Conservation (phyloP, 148 eudicot genomes). For the Amaranthus palmeri region DNA sequence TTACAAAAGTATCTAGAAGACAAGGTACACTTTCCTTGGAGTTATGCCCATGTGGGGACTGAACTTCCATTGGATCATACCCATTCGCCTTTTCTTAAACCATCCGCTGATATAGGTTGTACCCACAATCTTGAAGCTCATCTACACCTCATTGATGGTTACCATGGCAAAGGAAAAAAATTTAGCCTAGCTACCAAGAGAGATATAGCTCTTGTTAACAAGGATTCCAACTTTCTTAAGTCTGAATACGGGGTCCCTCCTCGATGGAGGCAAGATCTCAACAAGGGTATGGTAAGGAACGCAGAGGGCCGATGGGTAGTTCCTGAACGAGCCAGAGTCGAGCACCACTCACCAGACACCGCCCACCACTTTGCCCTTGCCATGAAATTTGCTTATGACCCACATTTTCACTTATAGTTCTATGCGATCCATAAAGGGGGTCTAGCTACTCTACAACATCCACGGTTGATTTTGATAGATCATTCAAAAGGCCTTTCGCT, state of each 20-base stretch:
- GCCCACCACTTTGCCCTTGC: conserved; percentile 68
- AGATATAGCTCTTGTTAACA: conserved; percentile 81
- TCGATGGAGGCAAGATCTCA: conserved; percentile 67
- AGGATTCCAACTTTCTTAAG: conserved; percentile 55
- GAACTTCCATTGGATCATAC: conserved; percentile 33
- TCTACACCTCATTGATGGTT: conserved; percentile 62
- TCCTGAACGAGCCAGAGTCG: conserved; percentile 57
- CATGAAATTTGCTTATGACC: conserved; percentile 41
- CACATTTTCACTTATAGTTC: neutral
- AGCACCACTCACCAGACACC: conserved; percentile 58
- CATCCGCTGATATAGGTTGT: conserved; percentile 20
- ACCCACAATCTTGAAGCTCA: conserved; percentile 45
- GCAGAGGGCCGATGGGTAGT: conserved; percentile 71
- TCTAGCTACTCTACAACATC: neutral
- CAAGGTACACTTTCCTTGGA: conserved; percentile 44
- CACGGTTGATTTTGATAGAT: too few relatives aligned
- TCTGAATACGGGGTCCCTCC: conserved; percentile 61
- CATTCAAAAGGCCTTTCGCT: too few relatives aligned
- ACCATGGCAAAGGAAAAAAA: conserved; percentile 33
- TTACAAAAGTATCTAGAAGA: conserved; percentile 46
- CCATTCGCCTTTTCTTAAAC: conserved; percentile 35
- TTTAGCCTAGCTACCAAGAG: conserved; percentile 40
- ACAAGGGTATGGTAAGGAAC: conserved; percentile 79
- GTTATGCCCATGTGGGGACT: conserved; percentile 46
- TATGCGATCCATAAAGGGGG: neutral